Conservation (phyloP, 148 eudicot genomes). For the Fagopyrum homotropicum region DNA sequence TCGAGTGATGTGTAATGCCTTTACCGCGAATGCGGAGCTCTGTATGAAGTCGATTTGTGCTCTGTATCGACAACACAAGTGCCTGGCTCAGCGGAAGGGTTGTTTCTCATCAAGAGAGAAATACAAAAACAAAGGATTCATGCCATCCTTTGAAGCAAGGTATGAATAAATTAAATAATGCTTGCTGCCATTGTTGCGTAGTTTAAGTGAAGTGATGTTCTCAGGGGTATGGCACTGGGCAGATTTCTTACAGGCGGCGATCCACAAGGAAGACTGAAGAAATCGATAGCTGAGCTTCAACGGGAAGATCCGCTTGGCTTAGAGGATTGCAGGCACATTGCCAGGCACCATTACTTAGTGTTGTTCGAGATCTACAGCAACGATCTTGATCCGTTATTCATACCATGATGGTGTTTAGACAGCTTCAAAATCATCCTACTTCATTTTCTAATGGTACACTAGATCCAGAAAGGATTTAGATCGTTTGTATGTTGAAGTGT, state of each 20-base stretch:
- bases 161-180: neutral
- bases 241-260: conserved; percentile 13
- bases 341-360: neutral
- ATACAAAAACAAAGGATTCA: conserved; percentile 7
- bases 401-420: neutral
- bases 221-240: conserved; percentile 12
- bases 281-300: neutral
- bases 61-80: conserved; percentile 1
- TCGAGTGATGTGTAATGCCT: neutral
- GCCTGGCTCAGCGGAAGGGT: neutral
- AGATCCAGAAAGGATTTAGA: too few species aligned
- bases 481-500: too few species aligned
- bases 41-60: conserved; percentile 9
- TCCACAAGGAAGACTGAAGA: conserved; percentile 7
- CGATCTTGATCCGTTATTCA: neutral
- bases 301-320: neutral
- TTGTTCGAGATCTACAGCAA: conserved; percentile 1
- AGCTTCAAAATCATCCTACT: too few species aligned
- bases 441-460: too few species aligned
- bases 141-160: conserved; percentile 16
- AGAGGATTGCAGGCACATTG: conserved; percentile 6
- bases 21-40: neutral
- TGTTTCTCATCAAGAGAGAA: neutral
- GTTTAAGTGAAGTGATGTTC: neutral
- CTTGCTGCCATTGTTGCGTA: neutral